phyloP scores from a whole-genome alignment of 257 asterid species.

The Echites panduratus region DNA sequence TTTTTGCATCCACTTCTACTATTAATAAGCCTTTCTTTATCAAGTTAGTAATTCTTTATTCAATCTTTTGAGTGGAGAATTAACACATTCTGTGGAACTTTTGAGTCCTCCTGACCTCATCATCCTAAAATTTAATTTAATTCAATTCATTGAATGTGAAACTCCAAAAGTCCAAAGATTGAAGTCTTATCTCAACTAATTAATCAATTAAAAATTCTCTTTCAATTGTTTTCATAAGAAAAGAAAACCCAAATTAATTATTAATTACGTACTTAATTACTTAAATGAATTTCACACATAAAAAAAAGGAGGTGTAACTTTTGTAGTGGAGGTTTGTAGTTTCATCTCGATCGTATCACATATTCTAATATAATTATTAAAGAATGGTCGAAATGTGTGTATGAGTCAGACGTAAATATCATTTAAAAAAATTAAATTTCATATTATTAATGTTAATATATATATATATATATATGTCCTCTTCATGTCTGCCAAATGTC shows the following conservation, averaged over 20 bases:
- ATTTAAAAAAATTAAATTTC: too few species aligned
- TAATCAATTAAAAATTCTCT: too few species aligned
- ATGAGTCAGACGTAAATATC: too few species aligned
- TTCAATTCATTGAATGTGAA: neutral
- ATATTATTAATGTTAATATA: too few species aligned
- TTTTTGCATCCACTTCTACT: neutral
- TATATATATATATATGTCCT: neutral
- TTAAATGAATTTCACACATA: too few species aligned
- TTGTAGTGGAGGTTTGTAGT: too few species aligned
- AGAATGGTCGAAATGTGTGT: too few species aligned
- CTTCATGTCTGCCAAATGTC: neutral
- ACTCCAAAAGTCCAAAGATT: neutral
- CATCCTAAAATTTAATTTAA: neutral
- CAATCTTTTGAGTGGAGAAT: neutral
- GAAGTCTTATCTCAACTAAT: neutral
- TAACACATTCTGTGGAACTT: neutral
- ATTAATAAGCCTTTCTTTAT: neutral
- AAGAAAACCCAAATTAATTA: neutral
- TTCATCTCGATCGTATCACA: too few species aligned
- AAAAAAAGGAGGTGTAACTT: too few species aligned
- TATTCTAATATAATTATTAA: too few species aligned
- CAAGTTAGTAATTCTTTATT: neutral
- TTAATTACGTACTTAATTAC: too few species aligned
- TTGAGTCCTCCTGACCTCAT: neutral
- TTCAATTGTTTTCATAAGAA: neutral